Conservation (phyloP, 805 yeast species). For the Wickerhamiella australiensis region DNA sequence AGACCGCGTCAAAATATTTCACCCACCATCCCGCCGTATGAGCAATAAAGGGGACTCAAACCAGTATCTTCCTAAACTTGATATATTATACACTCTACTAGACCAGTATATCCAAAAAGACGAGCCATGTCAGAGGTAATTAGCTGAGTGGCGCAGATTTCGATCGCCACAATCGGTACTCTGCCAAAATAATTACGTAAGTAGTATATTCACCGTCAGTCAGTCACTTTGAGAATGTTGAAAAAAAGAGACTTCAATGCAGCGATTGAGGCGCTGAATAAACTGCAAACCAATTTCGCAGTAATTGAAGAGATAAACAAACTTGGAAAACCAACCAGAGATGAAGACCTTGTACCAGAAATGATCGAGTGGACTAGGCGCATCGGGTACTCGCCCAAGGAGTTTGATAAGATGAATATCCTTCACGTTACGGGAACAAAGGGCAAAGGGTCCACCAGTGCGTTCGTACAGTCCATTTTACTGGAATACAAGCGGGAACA, state of each 20-base stretch:
- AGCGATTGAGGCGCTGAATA: conserved; percentile 74
- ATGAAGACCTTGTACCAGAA: conserved; percentile 56
- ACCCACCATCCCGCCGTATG: too few species aligned
- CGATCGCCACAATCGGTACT: too few species aligned
- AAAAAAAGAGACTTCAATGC: conserved; percentile 34
- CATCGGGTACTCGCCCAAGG: conserved; percentile 52
- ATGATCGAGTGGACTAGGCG: conserved; percentile 72
- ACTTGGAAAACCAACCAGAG: conserved; percentile 53
- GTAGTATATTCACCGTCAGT: neutral
- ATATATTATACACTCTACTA: too few species aligned
- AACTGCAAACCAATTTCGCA: conserved; percentile 83
- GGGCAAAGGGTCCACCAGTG: conserved; percentile 97
- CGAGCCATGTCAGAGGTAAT: too few species aligned
- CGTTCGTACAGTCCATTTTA: conserved; percentile 75
- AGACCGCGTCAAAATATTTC: too few species aligned
- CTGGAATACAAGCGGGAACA: conserved; percentile 40
- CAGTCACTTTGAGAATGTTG: neutral
- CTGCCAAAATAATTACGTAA: neutral
- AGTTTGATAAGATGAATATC: conserved; percentile 61
- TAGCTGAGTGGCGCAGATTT: too few species aligned
- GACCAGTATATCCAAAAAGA: too few species aligned
- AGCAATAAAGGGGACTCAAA: too few species aligned
- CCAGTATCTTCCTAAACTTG: too few species aligned
- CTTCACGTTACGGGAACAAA: conserved; percentile 95
- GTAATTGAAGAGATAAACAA: conserved; percentile 71